A percentile compares a stretch with the other conserved stretches of the same genome.
Evolutionary conservation across 306 rosid species (phyloP).

Genomic region (Vigna angularis): DNA sequence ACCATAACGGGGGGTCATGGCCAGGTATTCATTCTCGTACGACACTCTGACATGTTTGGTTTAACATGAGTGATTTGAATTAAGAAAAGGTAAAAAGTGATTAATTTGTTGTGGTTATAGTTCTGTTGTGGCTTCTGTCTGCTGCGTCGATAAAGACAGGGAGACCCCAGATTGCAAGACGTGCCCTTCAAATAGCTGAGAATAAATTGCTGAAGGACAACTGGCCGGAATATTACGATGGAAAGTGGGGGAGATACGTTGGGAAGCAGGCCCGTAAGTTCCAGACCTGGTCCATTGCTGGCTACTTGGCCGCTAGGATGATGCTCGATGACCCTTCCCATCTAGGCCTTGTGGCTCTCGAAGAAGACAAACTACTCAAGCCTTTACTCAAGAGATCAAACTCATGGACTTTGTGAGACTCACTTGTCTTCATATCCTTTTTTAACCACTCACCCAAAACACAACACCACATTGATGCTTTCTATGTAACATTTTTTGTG

Average conservation of each 20-base stretch:
- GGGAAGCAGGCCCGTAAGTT: constrained; percentile 83
- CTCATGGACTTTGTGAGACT: constrained; percentile 62
- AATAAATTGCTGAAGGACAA: constrained; percentile 63
- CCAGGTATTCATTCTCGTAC: constrained; percentile 57
- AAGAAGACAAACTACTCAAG: constrained; percentile 70
- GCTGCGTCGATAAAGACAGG: constrained; percentile 82
- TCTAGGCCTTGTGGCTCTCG: constrained; percentile 66
- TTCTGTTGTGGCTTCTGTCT: constrained; percentile 78
- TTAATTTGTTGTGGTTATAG: constrained; percentile 48
- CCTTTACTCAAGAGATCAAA: constrained; percentile 72
- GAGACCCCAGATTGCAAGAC: constrained; percentile 80
- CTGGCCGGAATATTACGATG: constrained; percentile 88
- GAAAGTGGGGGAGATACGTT: constrained; percentile 65
- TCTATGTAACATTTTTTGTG: constrained; percentile 11
- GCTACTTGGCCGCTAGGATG: constrained; percentile 80
- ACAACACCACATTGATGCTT: background rate
- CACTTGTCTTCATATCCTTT: background rate
- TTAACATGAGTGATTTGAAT: no score
- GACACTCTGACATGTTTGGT: no score
- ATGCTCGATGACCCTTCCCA: constrained; percentile 81
- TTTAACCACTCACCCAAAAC: background rate
- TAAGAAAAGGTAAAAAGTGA: no score
- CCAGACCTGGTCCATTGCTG: constrained; percentile 85
- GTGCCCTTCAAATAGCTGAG: constrained; percentile 79
- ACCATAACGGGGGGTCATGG: constrained; percentile 97